A percentile compares a stretch with the other conserved stretches of the same genome.
Evolutionary conservation across 75 land plant genomes (phyloP).

Genomic region (Azolla pinnata): DNA sequence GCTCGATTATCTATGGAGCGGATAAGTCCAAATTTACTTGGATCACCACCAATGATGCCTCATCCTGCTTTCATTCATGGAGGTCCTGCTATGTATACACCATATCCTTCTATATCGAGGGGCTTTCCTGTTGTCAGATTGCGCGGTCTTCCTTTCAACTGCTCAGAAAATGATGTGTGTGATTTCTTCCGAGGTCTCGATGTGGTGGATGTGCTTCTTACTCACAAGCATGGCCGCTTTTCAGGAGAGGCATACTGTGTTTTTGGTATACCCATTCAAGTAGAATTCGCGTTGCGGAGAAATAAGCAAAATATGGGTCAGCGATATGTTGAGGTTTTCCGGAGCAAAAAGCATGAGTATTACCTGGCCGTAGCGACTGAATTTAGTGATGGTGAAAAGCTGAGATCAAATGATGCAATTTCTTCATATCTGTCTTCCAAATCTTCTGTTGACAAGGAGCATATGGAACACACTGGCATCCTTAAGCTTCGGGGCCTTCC

Average conservation of each 20-base stretch:
- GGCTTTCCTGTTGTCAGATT: constrained; percentile 60
- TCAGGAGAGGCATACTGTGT: constrained; percentile 76
- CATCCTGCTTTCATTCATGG: background rate
- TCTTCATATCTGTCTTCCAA: background rate
- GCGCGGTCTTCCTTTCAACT: constrained; percentile 83
- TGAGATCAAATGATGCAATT: background rate
- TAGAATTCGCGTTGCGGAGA: constrained; percentile 38
- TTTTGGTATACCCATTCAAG: constrained; percentile 63
- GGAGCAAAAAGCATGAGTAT: constrained; percentile 30
- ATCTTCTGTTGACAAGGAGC: constrained; percentile 13
- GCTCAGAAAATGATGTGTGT: constrained; percentile 37
- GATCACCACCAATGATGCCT: background rate
- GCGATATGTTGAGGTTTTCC: constrained; percentile 30
- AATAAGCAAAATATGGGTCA: constrained; percentile 32
- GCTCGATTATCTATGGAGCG: background rate
- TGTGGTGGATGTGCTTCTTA: constrained; percentile 68
- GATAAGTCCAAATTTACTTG: background rate
- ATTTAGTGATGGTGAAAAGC: constrained; percentile 4
- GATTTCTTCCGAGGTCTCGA: constrained; percentile 72
- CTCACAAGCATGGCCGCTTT: constrained; percentile 61
- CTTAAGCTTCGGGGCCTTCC: constrained; percentile 24
- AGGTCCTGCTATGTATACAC: background rate
- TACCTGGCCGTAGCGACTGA: constrained; percentile 27
- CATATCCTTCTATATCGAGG: background rate
- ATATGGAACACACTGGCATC: constrained; percentile 26